A percentile compares a stretch with the other conserved stretches of the same genome.
These are phyloP conservation scores for Wickerhamiella kurtzmanii DNA, from an alignment of 805 yeast genomes.

Conservation along the genomic window DNA sequence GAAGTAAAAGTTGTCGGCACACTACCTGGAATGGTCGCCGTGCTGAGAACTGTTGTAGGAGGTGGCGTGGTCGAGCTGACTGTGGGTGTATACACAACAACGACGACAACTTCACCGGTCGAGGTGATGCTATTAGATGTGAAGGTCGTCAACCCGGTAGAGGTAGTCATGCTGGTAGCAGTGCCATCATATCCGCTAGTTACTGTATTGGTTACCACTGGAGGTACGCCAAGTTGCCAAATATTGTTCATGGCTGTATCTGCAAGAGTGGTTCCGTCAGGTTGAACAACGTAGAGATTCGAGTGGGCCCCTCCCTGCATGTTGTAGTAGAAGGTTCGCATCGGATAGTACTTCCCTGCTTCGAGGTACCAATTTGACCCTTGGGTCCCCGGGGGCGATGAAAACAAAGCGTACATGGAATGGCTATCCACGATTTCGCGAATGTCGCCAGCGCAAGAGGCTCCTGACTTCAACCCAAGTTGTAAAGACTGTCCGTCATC, in stretches of 20 bases:
- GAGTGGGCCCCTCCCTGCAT: not conserved
- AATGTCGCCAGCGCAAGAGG: not conserved
- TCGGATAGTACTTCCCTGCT: not conserved
- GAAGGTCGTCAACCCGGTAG: not conserved
- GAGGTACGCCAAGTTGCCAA: not conserved
- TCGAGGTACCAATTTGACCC: not conserved
- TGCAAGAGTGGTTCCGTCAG: not conserved
- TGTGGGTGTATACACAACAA: not conserved
- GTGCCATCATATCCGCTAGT: not conserved
- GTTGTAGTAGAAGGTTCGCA: not conserved
- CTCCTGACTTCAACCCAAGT: not conserved
- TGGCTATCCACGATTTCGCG: not conserved
- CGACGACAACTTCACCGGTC: not conserved
- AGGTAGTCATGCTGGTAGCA: not conserved
- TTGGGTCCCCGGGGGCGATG: not conserved
- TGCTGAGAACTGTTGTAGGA: not conserved
- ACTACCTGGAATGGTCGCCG: not conserved
- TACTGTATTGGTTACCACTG: not conserved
- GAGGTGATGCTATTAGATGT: not conserved
- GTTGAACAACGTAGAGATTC: not conserved
- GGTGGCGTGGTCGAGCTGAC: not conserved
- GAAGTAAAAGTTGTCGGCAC: not conserved
- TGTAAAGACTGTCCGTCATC: not conserved
- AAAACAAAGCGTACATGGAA: not conserved
- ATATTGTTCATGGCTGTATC: not conserved